Base-by-base conservation (phyloP, 2,329 filamentous ascomycete genomes). In the Plectosphaerella plurivora region DNA sequence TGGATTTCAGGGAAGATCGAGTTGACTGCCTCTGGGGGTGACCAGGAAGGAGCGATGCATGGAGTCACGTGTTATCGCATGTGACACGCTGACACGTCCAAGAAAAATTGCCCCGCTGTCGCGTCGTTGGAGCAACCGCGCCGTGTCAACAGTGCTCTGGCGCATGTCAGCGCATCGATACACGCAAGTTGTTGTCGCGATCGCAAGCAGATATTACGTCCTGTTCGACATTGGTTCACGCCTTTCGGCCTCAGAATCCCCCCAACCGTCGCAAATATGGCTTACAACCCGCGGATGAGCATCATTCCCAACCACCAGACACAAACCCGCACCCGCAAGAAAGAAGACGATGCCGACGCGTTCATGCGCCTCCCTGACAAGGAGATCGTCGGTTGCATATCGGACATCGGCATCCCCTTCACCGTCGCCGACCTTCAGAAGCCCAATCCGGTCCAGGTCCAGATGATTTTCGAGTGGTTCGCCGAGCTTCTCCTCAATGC, bases 381-480 rank as follows among this genome's bases (percentile, higher is more conserved):
- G 63, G 94, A 99, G 69, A 97, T 99, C 56, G 93, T 93, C 61
- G 91, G 89, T 67, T 99, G 94, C 71, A 97, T 99, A 74, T 94
- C 88, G 64, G 94, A 97, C 68, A 96, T 97, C 63, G 93, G 93
- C 54, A 92, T 97, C 63, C 86, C 84, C 25, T 97, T 97, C 70
- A 88, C 84, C 36, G 78, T 92, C 16, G 83, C 88, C 55, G 93
- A 99, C 71, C 81, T 99, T 41, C 86, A 93, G 62, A 97, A 97
- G 66, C 94, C 94, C 5, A 96, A 96, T 62, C 88, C 94, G 3
- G 83, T 93, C 55, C 91, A 96, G 64, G 92, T 97, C 51, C 94
- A 99, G 71, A 91, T 94, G 77, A 91, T 99, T 50, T 96, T 97
- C 66, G 94, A 99, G 78, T 96, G 91, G 88, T 94, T 99, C 61